Evolutionary conservation across 495 filamentous ascomycete species (phyloP).

Genomic region (Penicillium ochrochloron): DNA sequence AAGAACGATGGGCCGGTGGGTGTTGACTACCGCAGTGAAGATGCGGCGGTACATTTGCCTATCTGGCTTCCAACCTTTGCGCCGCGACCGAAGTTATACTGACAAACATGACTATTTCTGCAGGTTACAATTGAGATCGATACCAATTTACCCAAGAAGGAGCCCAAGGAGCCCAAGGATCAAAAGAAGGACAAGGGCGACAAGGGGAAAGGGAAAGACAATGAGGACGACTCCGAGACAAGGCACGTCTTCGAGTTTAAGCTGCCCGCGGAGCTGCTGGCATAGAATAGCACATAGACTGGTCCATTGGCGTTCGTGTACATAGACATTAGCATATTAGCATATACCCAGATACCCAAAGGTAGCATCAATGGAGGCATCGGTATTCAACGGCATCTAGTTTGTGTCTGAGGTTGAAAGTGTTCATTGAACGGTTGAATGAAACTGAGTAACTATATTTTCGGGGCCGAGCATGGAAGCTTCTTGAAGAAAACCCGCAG

Average conservation of each 20-base stretch:
- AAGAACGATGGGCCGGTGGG: constrained; percentile 95
- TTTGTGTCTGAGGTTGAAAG: too few relatives aligned
- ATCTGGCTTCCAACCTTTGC: constrained; percentile 34
- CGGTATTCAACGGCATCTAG: background rate
- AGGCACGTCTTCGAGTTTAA: constrained; percentile 41
- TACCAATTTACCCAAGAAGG: constrained; percentile 62
- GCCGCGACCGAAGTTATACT: constrained; percentile 24
- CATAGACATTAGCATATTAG: constrained; percentile 18
- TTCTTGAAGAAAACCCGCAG: constrained; percentile 45
- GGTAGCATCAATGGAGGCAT: constrained; percentile 13
- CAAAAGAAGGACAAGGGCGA: constrained; percentile 25
- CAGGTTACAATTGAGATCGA: constrained; percentile 71
- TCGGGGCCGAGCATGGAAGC: constrained; percentile 43
- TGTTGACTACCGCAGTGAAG: constrained; percentile 67
- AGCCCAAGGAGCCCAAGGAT: constrained; percentile 33
- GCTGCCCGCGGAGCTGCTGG: constrained; percentile 46
- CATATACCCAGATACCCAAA: constrained; percentile 23
- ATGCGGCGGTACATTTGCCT: constrained; percentile 62
- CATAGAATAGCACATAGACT: constrained; percentile 27
- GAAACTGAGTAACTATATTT: constrained; percentile 10
- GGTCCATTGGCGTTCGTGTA: constrained; percentile 15
- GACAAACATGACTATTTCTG: constrained; percentile 18
- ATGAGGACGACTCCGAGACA: constrained; percentile 23
- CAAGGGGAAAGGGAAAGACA: constrained; percentile 25
- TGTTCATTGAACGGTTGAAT: background rate